Evolutionary conservation across 345 rosid species (phyloP).

Genomic region (Durio zibethinus): DNA sequence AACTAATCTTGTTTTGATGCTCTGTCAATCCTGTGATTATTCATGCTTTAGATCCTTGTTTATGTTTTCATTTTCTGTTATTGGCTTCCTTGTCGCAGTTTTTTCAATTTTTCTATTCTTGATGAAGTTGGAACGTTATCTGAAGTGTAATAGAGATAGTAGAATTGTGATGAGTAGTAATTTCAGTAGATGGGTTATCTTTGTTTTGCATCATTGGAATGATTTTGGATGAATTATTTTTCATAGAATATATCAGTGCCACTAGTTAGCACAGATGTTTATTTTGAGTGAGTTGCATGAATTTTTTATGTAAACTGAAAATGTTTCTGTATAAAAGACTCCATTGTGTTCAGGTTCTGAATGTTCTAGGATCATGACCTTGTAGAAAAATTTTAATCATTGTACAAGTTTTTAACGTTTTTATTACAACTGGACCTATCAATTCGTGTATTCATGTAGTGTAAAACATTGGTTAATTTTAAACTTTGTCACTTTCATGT

Average conservation of each 20-base stretch:
- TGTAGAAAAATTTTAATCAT: too few species aligned
- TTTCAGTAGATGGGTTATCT: neutral
- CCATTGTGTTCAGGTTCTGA: neutral
- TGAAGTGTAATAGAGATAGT: neutral
- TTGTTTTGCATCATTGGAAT: neutral
- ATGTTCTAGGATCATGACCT: neutral
- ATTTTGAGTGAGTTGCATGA: neutral
- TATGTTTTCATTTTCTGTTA: neutral
- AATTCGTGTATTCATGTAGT: too few species aligned
- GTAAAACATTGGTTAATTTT: too few species aligned
- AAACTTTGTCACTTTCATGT: too few species aligned
- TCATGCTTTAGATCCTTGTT: neutral
- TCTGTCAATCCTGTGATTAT: neutral
- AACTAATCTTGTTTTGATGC: neutral
- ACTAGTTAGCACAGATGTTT: neutral
- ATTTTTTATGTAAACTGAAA: neutral
- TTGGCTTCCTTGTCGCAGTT: neutral
- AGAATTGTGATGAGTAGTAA: neutral
- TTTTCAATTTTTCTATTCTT: neutral
- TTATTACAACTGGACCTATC: too few species aligned
- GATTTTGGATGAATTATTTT: neutral
- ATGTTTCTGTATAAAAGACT: too few species aligned
- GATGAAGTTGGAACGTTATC: neutral
- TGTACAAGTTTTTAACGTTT: neutral
- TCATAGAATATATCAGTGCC: neutral